These are phyloP conservation scores for Lipomyces japonicus DNA, from an alignment of 805 yeast genomes.

Conservation along the genomic window DNA sequence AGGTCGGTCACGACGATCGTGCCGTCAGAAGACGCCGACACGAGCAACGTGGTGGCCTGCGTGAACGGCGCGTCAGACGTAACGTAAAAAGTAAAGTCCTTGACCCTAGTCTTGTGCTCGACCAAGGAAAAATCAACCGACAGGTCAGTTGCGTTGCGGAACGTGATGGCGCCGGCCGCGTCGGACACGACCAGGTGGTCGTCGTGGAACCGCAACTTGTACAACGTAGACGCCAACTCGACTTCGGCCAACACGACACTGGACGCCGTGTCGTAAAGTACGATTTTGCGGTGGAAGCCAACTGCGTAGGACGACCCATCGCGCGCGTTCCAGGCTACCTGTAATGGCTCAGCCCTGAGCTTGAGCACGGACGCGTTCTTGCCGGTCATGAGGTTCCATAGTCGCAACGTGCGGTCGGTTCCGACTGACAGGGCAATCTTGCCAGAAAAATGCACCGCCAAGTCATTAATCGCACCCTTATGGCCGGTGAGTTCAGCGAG, in stretches of 20 bases:
- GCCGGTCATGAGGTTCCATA: slow-evolving; percentile 97
- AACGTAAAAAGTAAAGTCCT: slow-evolving; percentile 56
- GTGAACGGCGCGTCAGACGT: neutral
- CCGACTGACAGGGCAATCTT: slow-evolving; percentile 87
- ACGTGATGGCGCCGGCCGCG: slow-evolving; percentile 65
- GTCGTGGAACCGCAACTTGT: slow-evolving; percentile 58
- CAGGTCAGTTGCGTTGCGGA: slow-evolving; percentile 42
- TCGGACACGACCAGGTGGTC: slow-evolving; percentile 66
- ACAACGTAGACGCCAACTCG: slow-evolving; percentile 50
- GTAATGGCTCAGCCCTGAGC: slow-evolving; percentile 32
- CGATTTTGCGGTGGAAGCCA: slow-evolving; percentile 62
- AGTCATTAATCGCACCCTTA: slow-evolving; percentile 72
- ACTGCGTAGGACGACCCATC: slow-evolving; percentile 72
- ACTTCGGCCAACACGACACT: slow-evolving; percentile 33
- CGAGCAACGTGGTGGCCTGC: slow-evolving; percentile 49
- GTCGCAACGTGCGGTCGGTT: slow-evolving; percentile 72
- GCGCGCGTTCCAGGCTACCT: slow-evolving; percentile 53
- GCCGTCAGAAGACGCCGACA: slow-evolving; percentile 90
- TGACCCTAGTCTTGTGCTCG: slow-evolving; percentile 85
- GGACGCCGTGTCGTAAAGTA: slow-evolving; percentile 47
- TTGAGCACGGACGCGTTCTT: slow-evolving; percentile 85
- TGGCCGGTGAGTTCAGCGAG: slow-evolving; percentile 89
- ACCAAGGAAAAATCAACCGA: slow-evolving; percentile 50
- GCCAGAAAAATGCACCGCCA: slow-evolving; percentile 87
- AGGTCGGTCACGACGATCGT: slow-evolving; percentile 88